Evolutionary conservation across 1,284 basidiomycete genomes (phyloP), one percentile per base, ranked within the genome.

Genomic region (Cutaneotrichosporon curvatum): DNA sequence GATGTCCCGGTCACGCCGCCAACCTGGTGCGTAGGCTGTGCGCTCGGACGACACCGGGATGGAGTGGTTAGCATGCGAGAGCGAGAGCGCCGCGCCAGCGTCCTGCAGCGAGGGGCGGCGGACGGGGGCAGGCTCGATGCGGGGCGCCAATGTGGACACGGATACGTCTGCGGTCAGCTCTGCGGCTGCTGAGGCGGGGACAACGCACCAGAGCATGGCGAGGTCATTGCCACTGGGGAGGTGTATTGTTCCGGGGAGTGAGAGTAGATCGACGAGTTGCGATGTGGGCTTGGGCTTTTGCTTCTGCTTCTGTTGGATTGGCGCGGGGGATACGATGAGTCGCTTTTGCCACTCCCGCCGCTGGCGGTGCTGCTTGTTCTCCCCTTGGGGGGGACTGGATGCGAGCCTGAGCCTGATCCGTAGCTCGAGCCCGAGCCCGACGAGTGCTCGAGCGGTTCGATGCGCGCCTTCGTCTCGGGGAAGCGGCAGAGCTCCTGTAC

Each of bases 401-500:
- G 25, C 12, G 8, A 28, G 8, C 7, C 12, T 28, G n/a, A n/a
- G 25, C 25, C 25, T 7, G 25, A 28, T 7, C 25, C 25, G 8
- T 7, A 12, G 25, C 25, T 28, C 8, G 12, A 28, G 12, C 25
- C 25, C 12, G 12, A 28, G 25, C 25, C 8, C 25, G 12, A 12
- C 12, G 25, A 7, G 7, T 28, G 25, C 25, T 28, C 8, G 12
- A 28, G 8, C 25, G 12, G 8, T 12, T 28, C 25, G 12, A 28
- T 12, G 8, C 25, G 7, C 25, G 40, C 21, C 22, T 40, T 47
- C 37, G 37, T 21, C 16, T 55, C 50, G 21, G 56, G 56, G 37
- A 53, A 58, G 8, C 37, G 33, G 28, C 56, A 58, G 4, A 45
- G 38, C 12, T 52, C 45, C 14, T 16, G 28, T 20, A 58, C 55